phyloP scores from a whole-genome alignment of 768 basidiomycete genomes.

The Rhizopogon vulgaris region DNA sequence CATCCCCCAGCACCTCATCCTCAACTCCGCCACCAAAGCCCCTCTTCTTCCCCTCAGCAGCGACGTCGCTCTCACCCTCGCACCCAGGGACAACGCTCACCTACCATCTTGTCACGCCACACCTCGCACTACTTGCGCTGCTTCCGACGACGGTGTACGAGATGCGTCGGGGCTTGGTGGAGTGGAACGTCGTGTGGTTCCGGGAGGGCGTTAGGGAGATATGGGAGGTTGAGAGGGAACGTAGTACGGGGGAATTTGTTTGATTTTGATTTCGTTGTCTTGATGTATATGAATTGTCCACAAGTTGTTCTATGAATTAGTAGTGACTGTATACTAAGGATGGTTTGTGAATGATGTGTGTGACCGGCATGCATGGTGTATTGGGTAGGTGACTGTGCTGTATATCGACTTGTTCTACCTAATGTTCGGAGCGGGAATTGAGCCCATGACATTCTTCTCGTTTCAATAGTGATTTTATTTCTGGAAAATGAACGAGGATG shows the following conservation, averaged over 20 bases:
- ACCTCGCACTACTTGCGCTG: slow-evolving; percentile 64
- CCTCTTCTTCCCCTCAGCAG: slow-evolving; percentile 64
- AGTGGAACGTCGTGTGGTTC: slow-evolving; percentile 85
- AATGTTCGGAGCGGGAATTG: too few species aligned
- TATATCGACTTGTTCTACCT: too few species aligned
- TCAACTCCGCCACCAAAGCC: slow-evolving; percentile 29
- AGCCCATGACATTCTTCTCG: too few species aligned
- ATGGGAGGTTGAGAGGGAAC: slow-evolving; percentile 65
- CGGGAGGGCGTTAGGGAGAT: slow-evolving; percentile 81
- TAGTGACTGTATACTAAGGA: background rate
- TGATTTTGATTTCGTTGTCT: background rate
- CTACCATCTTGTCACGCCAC: slow-evolving; percentile 74
- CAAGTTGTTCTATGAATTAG: background rate
- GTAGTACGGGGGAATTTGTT: slow-evolving; percentile 17
- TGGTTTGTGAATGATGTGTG: too few species aligned
- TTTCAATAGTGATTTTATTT: too few species aligned
- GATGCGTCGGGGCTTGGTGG: slow-evolving; percentile 65
- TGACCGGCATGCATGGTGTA: too few species aligned
- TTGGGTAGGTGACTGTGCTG: too few species aligned
- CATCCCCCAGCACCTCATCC: too few species aligned
- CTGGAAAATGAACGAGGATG: too few species aligned
- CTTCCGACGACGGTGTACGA: slow-evolving; percentile 71
- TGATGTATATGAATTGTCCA: background rate
- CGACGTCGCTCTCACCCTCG: slow-evolving; percentile 54
- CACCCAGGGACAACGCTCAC: slow-evolving; percentile 69